Percentiles rank a stretch among this genome's conserved stretches.
These are phyloP conservation scores for Lagenidium giganteum DNA, from an alignment of 352 stramenopile species.

Conservation along the genomic window DNA sequence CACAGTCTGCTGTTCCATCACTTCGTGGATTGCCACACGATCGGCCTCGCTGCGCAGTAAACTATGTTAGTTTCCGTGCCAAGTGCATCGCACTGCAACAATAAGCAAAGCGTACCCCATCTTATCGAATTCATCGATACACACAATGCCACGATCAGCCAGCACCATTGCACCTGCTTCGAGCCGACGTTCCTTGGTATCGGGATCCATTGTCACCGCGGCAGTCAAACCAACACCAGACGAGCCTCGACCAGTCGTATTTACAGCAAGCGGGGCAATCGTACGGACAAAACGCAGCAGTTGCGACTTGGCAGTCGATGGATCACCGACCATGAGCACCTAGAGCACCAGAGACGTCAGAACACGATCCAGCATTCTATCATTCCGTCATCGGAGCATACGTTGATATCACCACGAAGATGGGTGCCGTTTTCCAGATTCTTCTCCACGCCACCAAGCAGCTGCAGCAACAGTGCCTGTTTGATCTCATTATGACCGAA, in stretches of 20 bases:
- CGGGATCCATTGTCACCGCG: slow-evolving; percentile 96
- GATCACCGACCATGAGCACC: slow-evolving; percentile 97
- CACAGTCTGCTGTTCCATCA: slow-evolving; percentile 99
- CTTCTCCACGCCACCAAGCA: slow-evolving; percentile 91
- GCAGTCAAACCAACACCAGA: slow-evolving; percentile 96
- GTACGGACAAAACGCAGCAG: slow-evolving; percentile 96
- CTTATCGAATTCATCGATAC: slow-evolving; percentile 99
- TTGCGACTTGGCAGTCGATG: slow-evolving; percentile 98
- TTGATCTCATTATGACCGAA: slow-evolving; percentile 99
- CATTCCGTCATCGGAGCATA: slow-evolving; percentile 64
- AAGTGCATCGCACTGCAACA: background rate
- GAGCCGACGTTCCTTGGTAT: slow-evolving; percentile 89
- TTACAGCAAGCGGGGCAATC: slow-evolving; percentile 92
- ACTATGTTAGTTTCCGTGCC: background rate
- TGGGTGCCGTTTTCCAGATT: slow-evolving; percentile 99
- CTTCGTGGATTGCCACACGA: slow-evolving; percentile 99
- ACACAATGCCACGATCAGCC: slow-evolving; percentile 98
- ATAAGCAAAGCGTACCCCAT: slow-evolving; percentile 74
- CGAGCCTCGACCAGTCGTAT: slow-evolving; percentile 78
- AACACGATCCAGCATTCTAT: slow-evolving; percentile 3
- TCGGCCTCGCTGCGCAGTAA: slow-evolving; percentile 81
- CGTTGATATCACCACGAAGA: slow-evolving; percentile 99
- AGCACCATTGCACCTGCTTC: slow-evolving; percentile 99
- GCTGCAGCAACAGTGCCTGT: slow-evolving; percentile 80
- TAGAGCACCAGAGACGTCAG: slow-evolving; percentile 15